Evolutionary conservation across 441 rosid genomes (phyloP), one percentile per base, ranked within the genome.

Genomic region (Jatropha podagrica): DNA sequence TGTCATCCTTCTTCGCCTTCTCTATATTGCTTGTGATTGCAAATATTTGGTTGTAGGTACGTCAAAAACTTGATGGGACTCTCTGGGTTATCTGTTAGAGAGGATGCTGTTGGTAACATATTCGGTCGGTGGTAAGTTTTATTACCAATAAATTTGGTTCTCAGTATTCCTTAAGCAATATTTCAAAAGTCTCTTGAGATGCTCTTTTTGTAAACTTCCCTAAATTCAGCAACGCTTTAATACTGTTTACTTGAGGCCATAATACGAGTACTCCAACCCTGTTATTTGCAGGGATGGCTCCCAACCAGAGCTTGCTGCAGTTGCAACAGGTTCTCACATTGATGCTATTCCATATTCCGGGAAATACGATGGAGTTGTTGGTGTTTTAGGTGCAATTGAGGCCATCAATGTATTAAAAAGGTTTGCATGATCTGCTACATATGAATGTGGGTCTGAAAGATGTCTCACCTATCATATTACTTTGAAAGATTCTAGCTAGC

Each of bases 321-420:
- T 91, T 69, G 97, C 93, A 5, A 90, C 97, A 44, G 98, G 97
- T 79, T 94, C 98, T 80, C 97, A 94, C 60, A 90, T 88, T 8
- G 98, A 94, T 87, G 98, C 98, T 79, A 94, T 94, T 82, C 98
- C 98, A 4, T 90, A 89, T 85, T 92, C 97, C 0, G 97, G 98
- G 59, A 95, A 92, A 83, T 95, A 86, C 81, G 98, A 92, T 82
- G 97, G 98, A 18, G 97, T 92, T 61, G 94, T 92, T 37, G 98
- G 98, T 82, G 97, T 95, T 82, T 82, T 95, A 76, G 97, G 97
- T 78, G 97, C 98, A 46, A 85, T 95, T 58, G 98, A 92, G 87
- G 93, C 97, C 77, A 88, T 91, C 77, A 95, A 90, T 78, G 91
- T 88, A 17, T 88, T 95, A 12, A 89, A 88, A 82, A 90, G 97